phyloP scores from a whole-genome alignment of 1,284 basidiomycete species.

The Apiotrichum laibachii region DNA sequence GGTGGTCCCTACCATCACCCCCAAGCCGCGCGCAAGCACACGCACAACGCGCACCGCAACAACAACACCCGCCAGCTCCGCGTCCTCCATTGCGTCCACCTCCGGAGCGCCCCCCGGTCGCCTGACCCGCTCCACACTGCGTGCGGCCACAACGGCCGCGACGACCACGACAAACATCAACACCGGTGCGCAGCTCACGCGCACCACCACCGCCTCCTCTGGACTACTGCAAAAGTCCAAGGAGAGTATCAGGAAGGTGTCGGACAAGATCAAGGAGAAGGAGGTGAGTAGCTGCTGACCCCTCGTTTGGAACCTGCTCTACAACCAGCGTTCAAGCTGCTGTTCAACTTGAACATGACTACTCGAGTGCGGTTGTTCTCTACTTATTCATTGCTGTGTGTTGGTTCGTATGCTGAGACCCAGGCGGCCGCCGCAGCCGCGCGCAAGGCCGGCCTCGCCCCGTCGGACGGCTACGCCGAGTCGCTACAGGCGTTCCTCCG shows the following conservation, averaged over 20 bases:
- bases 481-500: constrained; percentile 50
- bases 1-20: too few species aligned
- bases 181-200: constrained; percentile 2
- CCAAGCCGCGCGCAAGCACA: too few species aligned
- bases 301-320: not conserved
- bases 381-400: too few species aligned
- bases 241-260: constrained; percentile 42
- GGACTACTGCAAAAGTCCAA: constrained; percentile 39
- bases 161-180: not conserved
- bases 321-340: not conserved
- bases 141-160: constrained; percentile 16
- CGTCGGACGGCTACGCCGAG: constrained; percentile 8
- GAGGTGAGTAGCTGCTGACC: constrained; percentile 9
- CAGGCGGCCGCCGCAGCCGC: not conserved
- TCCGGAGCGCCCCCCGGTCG: not conserved
- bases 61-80: too few species aligned
- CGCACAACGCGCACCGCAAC: too few species aligned
- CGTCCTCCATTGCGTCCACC: too few species aligned
- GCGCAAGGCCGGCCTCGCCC: not conserved
- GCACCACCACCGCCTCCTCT: not conserved
- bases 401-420: constrained; percentile 5
- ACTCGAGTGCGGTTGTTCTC: too few species aligned
- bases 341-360: too few species aligned
- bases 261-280: constrained; percentile 40
- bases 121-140: constrained; percentile 25